phyloP scores from a whole-genome alignment of 2,329 filamentous ascomycete genomes.

The Pyrenophora graminea region DNA sequence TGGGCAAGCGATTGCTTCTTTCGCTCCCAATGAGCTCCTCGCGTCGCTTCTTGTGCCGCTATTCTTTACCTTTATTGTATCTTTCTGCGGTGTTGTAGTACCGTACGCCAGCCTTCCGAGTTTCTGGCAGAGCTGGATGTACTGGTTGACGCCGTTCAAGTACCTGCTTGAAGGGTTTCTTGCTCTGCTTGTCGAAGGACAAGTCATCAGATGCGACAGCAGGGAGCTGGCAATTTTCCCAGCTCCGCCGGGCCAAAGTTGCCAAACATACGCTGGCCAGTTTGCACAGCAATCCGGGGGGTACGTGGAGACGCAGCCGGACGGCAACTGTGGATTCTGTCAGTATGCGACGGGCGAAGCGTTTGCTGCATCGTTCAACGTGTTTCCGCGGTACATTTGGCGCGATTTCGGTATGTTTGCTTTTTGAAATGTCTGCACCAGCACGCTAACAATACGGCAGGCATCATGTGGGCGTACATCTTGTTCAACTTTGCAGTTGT shows the following conservation, averaged over 20 bases:
- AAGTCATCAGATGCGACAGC: constrained; percentile 60
- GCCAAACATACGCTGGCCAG: constrained; percentile 60
- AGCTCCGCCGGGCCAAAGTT: constrained; percentile 63
- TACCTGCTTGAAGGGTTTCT: constrained; percentile 69
- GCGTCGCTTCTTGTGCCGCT: constrained; percentile 69
- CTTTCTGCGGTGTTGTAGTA: constrained; percentile 76
- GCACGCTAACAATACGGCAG: constrained; percentile 18
- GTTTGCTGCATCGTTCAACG: constrained; percentile 62
- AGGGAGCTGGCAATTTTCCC: constrained; percentile 65
- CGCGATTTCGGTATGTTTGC: constrained; percentile 65
- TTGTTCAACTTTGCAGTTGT: constrained; percentile 65
- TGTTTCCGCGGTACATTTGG: constrained; percentile 67
- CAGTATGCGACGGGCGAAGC: constrained; percentile 64
- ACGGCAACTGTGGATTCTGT: constrained; percentile 67
- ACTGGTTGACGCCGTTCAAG: constrained; percentile 66
- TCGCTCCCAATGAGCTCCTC: constrained; percentile 68
- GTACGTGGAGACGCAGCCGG: constrained; percentile 61
- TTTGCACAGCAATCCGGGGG: constrained; percentile 62
- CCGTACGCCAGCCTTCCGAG: constrained; percentile 64
- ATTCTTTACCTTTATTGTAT: constrained; percentile 70
- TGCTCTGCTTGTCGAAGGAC: constrained; percentile 58
- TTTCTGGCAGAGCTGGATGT: constrained; percentile 64
- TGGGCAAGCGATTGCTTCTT: constrained; percentile 69
- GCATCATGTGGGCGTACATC: constrained; percentile 57
- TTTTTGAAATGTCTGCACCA: background rate